Conservation (phyloP, 1,284 basidiomycete genomes). For the Afroboletus lepidellus region DNA sequence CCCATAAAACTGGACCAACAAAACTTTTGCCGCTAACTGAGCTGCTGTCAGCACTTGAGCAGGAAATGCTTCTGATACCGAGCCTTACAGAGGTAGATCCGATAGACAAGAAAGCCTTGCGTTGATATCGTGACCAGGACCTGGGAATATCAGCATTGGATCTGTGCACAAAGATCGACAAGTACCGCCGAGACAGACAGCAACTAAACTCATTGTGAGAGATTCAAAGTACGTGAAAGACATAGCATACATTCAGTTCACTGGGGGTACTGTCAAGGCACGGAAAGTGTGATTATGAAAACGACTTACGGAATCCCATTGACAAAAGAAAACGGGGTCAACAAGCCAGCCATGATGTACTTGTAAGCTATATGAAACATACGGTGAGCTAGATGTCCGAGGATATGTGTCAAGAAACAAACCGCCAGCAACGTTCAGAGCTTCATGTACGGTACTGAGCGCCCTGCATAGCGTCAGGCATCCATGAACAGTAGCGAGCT, state of each 20-base stretch:
- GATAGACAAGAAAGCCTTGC: slow-evolving; percentile 15
- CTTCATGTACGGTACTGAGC: slow-evolving; percentile 1
- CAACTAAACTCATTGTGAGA: neutral
- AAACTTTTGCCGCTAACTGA: slow-evolving; percentile 15
- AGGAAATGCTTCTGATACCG: neutral
- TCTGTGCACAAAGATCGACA: neutral
- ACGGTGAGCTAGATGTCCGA: neutral
- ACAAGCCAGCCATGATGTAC: neutral
- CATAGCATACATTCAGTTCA: neutral
- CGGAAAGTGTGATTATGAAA: neutral
- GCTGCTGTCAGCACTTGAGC: neutral
- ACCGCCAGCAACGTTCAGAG: neutral
- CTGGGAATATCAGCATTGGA: slow-evolving; percentile 6
- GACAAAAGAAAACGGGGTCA: neutral
- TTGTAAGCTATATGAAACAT: neutral
- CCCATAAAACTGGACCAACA: slow-evolving; percentile 3
- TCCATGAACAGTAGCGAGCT: neutral
- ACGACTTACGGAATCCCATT: slow-evolving; percentile 2
- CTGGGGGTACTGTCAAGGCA: neutral
- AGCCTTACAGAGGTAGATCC: slow-evolving; percentile 15
- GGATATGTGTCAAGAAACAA: neutral
- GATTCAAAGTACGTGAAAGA: neutral
- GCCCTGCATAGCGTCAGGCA: neutral
- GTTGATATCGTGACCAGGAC: slow-evolving; percentile 1
- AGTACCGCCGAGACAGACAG: neutral